These are phyloP conservation scores for Colletotrichum navitas DNA, from an alignment of 2,329 filamentous ascomycete species.

Conservation along the genomic window DNA sequence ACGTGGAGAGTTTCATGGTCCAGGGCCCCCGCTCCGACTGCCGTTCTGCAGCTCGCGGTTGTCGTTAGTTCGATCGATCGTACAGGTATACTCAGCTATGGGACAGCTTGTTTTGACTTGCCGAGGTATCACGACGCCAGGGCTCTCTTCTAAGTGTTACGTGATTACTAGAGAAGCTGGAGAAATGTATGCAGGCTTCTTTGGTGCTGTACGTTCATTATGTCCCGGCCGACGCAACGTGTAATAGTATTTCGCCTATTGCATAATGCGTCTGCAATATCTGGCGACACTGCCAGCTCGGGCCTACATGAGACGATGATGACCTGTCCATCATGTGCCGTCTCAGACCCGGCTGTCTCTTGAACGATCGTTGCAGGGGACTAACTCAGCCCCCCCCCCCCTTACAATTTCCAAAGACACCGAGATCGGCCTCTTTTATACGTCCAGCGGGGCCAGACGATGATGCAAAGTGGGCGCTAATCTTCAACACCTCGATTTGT, in stretches of 20 bases:
- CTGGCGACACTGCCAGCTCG: neutral
- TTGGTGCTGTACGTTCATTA: neutral
- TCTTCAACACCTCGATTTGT: no score
- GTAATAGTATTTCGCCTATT: no score
- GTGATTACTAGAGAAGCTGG: neutral
- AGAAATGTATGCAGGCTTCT: neutral
- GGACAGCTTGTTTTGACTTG: neutral
- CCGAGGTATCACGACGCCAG: neutral
- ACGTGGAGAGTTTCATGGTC: neutral
- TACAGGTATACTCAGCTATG: neutral
- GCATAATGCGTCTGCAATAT: neutral
- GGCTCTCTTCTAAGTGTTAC: neutral
- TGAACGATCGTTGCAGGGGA: no score
- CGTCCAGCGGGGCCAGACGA: no score
- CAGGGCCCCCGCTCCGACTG: conserved; percentile 8
- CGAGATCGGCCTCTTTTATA: no score
- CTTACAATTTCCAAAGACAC: no score
- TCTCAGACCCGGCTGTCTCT: neutral
- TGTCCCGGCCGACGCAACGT: neutral
- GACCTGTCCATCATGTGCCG: neutral
- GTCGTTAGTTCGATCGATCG: conserved; percentile 6
- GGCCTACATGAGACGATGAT: neutral
- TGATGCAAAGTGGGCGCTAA: no score
- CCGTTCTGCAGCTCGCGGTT: neutral
- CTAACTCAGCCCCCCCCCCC: neutral